Percentiles rank a stretch among this genome's conserved stretches.
These are phyloP conservation scores for Gossypium mustelinum DNA, from an alignment of 345 rosid genomes.

Conservation along the genomic window DNA sequence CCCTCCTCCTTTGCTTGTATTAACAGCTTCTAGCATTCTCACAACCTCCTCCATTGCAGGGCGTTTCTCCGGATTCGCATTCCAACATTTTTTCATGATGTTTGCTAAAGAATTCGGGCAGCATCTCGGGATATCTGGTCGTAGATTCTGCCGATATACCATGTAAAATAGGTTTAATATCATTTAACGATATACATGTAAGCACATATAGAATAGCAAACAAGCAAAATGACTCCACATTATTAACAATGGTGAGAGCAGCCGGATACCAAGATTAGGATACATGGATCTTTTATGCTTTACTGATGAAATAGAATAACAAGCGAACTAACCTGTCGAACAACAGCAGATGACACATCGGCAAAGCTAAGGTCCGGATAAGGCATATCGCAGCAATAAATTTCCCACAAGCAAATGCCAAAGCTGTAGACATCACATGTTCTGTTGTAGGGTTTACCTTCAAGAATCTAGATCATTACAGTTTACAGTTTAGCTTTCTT, in stretches of 20 bases:
- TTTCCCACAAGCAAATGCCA: slow-evolving; percentile 97
- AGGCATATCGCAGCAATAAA: slow-evolving; percentile 93
- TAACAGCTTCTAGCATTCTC: slow-evolving; percentile 65
- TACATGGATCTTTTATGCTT: neutral
- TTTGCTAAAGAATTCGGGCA: slow-evolving; percentile 65
- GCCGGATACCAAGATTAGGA: neutral
- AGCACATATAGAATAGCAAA: neutral
- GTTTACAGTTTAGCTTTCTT: too few species aligned
- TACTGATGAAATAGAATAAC: neutral
- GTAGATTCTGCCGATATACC: slow-evolving; percentile 53
- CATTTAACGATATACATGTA: neutral
- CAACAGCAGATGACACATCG: slow-evolving; percentile 76
- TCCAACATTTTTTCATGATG: slow-evolving; percentile 87
- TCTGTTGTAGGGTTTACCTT: slow-evolving; percentile 89
- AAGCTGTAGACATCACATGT: slow-evolving; percentile 95
- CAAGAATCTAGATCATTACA: slow-evolving; percentile 51
- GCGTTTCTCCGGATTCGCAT: slow-evolving; percentile 60
- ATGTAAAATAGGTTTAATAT: neutral
- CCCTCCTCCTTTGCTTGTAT: slow-evolving; percentile 91
- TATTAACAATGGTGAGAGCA: neutral
- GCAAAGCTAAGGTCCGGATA: slow-evolving; percentile 78
- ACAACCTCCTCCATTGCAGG: slow-evolving; percentile 89
- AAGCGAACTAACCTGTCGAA: slow-evolving; percentile 55
- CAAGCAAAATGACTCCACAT: neutral
- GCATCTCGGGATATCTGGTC: slow-evolving; percentile 82